Conservation (phyloP, 352 stramenopile species). For the Phytophthora nicotianae region DNA sequence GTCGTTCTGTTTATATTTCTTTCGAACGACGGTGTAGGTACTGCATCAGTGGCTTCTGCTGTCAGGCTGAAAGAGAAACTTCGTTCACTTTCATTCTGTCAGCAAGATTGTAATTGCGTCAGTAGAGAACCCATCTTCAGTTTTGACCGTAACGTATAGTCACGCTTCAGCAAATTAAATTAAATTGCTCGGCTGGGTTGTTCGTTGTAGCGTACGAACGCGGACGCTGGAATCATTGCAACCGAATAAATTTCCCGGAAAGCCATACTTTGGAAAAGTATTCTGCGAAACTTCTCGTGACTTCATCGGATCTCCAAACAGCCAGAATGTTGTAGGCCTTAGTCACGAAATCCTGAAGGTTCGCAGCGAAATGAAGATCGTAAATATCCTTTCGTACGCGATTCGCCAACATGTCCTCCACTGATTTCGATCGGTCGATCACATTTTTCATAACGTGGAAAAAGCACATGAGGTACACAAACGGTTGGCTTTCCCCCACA, state of each 20-base stretch:
- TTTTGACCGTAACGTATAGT: not conserved
- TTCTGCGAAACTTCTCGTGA: not conserved
- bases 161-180: not conserved
- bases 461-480: not conserved
- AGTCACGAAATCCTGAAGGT: not conserved
- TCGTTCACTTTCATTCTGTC: not conserved
- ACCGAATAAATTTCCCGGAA: not conserved
- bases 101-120: not conserved
- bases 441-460: constrained; percentile 6
- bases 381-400: not conserved
- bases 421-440: not conserved
- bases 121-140: not conserved
- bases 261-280: constrained; percentile 4
- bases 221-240: not conserved
- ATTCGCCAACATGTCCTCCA: not conserved
- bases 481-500: not conserved
- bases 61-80: not conserved
- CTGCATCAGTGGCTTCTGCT: not conserved
- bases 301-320: not conserved
- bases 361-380: not conserved
- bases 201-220: not conserved
- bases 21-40: not conserved
- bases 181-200: not conserved
- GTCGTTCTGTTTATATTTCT: not conserved
- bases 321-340: not conserved